A percentile compares a stretch with the other conserved stretches of the same genome.
These are phyloP conservation scores for Adansonia gregorii DNA, from an alignment of 441 rosid genomes.

Conservation along the genomic window DNA sequence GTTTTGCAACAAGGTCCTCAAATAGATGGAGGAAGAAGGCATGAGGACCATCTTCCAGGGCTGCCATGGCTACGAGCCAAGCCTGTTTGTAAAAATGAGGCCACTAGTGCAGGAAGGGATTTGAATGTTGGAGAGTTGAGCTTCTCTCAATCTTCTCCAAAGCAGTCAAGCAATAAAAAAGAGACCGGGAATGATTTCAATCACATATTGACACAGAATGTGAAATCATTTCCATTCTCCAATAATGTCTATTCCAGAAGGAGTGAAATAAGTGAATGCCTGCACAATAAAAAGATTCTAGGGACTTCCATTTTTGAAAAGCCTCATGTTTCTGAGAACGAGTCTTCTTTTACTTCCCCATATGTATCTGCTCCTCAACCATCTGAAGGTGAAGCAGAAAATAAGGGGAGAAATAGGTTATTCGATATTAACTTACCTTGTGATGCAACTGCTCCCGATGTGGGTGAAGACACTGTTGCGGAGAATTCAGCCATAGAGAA, in stretches of 20 bases:
- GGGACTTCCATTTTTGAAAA: conserved; percentile 58
- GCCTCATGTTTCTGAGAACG: conserved; percentile 43
- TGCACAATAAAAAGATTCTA: conserved; percentile 55
- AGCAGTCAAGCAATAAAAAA: conserved; percentile 39
- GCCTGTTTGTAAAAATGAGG: conserved; percentile 42
- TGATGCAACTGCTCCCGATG: conserved; percentile 52
- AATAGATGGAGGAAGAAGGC: conserved; percentile 53
- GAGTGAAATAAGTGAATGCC: conserved; percentile 39
- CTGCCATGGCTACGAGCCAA: conserved; percentile 77
- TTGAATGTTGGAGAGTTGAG: conserved; percentile 40
- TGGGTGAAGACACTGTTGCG: conserved; percentile 36
- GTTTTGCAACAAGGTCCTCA: conserved; percentile 38
- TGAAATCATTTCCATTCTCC: conserved; percentile 49
- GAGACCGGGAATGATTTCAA: conserved; percentile 38
- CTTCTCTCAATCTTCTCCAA: conserved; percentile 51
- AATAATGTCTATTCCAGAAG: conserved; percentile 40
- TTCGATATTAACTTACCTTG: conserved; percentile 87
- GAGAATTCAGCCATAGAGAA: conserved; percentile 41
- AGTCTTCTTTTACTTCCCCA: conserved; percentile 47
- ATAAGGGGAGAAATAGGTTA: conserved; percentile 44
- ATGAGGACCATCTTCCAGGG: conserved; percentile 42
- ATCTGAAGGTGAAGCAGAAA: conserved; percentile 45
- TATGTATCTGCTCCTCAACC: conserved; percentile 39
- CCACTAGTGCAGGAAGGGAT: conserved; percentile 44
- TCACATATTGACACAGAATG: conserved; percentile 39